Evolutionary conservation across 148 eudicot species (phyloP), one percentile per base, ranked within the genome.

Genomic region (Vaccinium vitisidaea): DNA sequence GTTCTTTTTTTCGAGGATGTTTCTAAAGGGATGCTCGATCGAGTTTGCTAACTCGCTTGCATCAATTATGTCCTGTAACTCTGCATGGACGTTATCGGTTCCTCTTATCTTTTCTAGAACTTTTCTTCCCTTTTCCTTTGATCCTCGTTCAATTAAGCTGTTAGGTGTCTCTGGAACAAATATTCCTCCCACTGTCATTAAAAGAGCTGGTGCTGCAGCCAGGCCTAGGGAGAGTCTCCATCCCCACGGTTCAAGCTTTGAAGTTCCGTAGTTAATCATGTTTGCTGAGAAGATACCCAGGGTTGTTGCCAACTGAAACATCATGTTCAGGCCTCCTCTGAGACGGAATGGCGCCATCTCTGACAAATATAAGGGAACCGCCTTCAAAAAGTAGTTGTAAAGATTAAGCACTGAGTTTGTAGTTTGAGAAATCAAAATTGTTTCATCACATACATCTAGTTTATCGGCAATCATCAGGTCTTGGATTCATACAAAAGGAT

Each of bases 281-380:
- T 94, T 94, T 83, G 98, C 98, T 54, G 93, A 90, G 89, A 94
- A 93, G 67, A 94, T 94, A 15, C 98, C 98, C 2, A 93, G 91
- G 9, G 98, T 94, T 49, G 98, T 94, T 69, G 98, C 98, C 65
- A 94, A 58, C 63, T 93, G 98, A 86, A 94, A 94, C 96, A 94
- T 84, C 94, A 93, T 94, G 91, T 94, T 94, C 25, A 94, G 88
- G 65, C 85, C 94, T 32, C 98, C 98, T 80, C 98, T 79, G 14
- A 94, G 91, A 84, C 92, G 96, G 54, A 96, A 88, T 70, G 98
- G 96, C 9, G 98, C 93, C 98, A 94, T 94, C 77, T 94, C 98
- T 53, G 96, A 94, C 82, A 94, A 81, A 83, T 94, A 94, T 4
- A 93, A 80, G 6, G 96, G 98, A 16, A 93, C 94, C 79, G 95